phyloP scores from a whole-genome alignment of 352 stramenopile genomes.

The Phytophthora palmivora region DNA sequence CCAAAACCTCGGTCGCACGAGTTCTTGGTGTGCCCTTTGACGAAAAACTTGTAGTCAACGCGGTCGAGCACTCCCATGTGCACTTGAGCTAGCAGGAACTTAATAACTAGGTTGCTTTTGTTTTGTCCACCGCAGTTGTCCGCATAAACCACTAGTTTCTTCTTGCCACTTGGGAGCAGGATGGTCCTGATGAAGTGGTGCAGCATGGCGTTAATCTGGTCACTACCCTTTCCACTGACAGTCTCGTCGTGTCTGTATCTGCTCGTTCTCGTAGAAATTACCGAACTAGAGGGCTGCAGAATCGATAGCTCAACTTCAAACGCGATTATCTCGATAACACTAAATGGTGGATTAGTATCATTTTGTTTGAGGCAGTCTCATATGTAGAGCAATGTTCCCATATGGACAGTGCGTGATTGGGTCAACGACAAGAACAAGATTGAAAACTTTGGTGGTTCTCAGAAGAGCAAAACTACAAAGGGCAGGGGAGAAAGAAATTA shows the following conservation, averaged over 20 bases:
- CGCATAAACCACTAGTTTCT: constrained; percentile 23
- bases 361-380: too few species aligned
- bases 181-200: constrained; percentile 12
- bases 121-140: constrained; percentile 24
- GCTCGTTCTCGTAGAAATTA: constrained; percentile 10
- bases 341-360: too few species aligned
- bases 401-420: too few species aligned
- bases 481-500: too few species aligned
- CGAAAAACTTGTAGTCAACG: constrained; percentile 29
- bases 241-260: constrained; percentile 10
- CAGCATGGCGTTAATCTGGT: constrained; percentile 19
- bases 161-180: too few species aligned
- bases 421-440: too few species aligned
- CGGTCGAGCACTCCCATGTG: constrained; percentile 14
- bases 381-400: too few species aligned
- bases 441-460: too few species aligned
- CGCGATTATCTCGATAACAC: neutral
- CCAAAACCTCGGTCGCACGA: constrained; percentile 17
- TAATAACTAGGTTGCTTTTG: constrained; percentile 26
- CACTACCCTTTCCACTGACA: constrained; percentile 1
- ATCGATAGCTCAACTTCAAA: constrained; percentile 15
- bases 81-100: constrained; percentile 19
- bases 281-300: too few species aligned
- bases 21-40: constrained; percentile 30
- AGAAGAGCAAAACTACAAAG: too few species aligned